Conservation (phyloP, 257 asterid genomes). For the Solanum gandarillasii region DNA sequence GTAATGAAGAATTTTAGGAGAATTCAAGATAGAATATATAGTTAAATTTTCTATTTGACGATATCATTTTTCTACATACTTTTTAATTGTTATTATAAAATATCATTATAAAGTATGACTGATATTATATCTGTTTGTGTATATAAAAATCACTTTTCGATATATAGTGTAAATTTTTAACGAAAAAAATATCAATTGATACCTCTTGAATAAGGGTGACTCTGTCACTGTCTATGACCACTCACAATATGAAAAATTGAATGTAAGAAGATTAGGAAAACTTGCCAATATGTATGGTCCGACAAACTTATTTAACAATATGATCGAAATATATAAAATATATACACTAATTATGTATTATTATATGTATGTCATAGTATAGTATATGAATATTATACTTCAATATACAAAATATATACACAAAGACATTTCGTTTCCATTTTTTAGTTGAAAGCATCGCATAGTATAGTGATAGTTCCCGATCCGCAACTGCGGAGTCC, state of each 20-base stretch:
- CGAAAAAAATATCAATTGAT: neutral
- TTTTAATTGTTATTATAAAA: no score
- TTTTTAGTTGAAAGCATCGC: no score
- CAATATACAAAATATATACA: neutral
- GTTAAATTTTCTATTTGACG: no score
- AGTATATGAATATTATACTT: neutral
- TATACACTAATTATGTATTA: neutral
- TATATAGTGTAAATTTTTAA: neutral
- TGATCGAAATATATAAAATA: no score
- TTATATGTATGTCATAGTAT: no score
- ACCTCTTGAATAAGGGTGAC: neutral
- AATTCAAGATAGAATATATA: neutral
- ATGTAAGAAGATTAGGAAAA: neutral
- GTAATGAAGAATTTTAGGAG: neutral
- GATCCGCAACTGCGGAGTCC: no score
- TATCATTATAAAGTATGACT: neutral
- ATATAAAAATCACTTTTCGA: fast-evolving
- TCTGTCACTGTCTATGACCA: neutral
- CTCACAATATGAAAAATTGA: neutral
- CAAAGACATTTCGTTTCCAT: no score
- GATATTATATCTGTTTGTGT: neutral
- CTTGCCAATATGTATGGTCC: neutral
- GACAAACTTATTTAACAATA: neutral
- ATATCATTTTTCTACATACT: neutral
- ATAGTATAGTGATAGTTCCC: no score